Conservation (phyloP, 192 early-diverging fungal species). For the Podochytrium sp. region DNA sequence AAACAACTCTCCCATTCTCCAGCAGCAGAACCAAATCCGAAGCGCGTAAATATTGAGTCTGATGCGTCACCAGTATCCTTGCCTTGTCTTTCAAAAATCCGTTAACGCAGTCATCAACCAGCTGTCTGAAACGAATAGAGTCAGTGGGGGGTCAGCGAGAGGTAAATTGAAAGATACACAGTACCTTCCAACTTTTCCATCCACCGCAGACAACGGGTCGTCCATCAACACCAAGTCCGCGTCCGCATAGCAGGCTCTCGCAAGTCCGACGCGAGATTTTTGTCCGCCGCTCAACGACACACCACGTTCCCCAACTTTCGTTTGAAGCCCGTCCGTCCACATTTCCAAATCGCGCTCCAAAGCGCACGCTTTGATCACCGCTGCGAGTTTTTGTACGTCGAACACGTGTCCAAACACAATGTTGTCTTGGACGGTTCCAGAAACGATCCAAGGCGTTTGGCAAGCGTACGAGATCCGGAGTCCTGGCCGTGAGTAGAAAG, state of each 20-base stretch:
- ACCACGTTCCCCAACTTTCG: slow-evolving; percentile 47
- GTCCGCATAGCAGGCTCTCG: slow-evolving; percentile 38
- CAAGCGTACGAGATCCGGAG: slow-evolving; percentile 37
- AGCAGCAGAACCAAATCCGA: slow-evolving; percentile 46
- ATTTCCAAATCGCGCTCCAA: slow-evolving; percentile 30
- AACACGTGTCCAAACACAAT: slow-evolving; percentile 45
- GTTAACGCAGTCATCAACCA: slow-evolving; percentile 37
- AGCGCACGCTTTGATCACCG: slow-evolving; percentile 36
- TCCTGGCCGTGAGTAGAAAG: background rate
- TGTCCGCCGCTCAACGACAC: slow-evolving; percentile 46
- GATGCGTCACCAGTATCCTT: slow-evolving; percentile 51
- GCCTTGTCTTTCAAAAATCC: slow-evolving; percentile 38
- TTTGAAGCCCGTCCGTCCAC: slow-evolving; percentile 38
- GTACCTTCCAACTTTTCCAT: slow-evolving; percentile 61
- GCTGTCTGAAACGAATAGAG: too few relatives aligned
- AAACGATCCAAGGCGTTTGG: slow-evolving; percentile 47
- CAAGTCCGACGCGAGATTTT: slow-evolving; percentile 41
- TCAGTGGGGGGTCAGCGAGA: background rate
- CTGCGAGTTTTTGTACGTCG: slow-evolving; percentile 22
- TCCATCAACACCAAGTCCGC: slow-evolving; percentile 71
- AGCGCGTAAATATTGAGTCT: slow-evolving; percentile 47
- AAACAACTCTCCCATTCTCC: slow-evolving; percentile 36
- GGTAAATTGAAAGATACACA: slow-evolving; percentile 1
- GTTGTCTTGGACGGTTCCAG: slow-evolving; percentile 42
- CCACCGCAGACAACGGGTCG: slow-evolving; percentile 83